Base-by-base conservation (phyloP, 768 basidiomycete genomes). In the Boletus rubropictus region DNA sequence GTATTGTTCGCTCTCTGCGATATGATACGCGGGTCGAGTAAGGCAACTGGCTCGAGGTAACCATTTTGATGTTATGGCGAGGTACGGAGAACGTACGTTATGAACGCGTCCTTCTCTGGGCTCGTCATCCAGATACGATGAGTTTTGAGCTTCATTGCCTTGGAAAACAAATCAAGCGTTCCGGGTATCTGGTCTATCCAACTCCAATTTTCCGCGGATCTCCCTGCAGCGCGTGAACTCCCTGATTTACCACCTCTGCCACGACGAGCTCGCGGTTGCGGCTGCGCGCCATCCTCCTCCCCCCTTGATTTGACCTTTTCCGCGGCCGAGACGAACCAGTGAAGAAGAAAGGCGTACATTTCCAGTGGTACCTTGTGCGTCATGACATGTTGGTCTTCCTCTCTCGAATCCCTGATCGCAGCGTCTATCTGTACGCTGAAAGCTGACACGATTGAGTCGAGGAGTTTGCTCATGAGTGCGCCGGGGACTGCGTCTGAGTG, bases 91-190 rank as follows among this genome's bases (percentile, higher is more conserved):
- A 36, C 53, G 6, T 17, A 74, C 90, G 76, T 82, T 48, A 98
- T 77, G 57, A 97, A 93, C 0, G 80, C 77, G 53, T 97, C 95
- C 56, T 83, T 69, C 63, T 97, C 94, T 0, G 81, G 82, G 5
- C 82, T 86, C 7, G 88, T 89, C 40, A 84, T 81, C 95, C 95
- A 98, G 53, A 99, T 82, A 35, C 93, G 74, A 59, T 89, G 86
- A 76, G 59, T 77, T 72, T 48, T 86, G 52, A 83, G 65, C 35
- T 66, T 67, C 48, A 97, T 74, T 7, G 87, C 80, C 54, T 83
- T 88, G 62, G 78, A 72, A 57, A 96, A 83, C 25, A 90, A 63
- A 0, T 69, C 70, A 12, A 99, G 78, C 6, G 81, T 81, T 3
- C 68, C 66, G 0, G 85, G 81, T 35, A 96, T 82, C 49, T 91